A percentile compares a stretch with the other conserved stretches of the same genome.
Evolutionary conservation across 371 early-diverging fungal species (phyloP).

Genomic region (Lichtheimia ornata): DNA sequence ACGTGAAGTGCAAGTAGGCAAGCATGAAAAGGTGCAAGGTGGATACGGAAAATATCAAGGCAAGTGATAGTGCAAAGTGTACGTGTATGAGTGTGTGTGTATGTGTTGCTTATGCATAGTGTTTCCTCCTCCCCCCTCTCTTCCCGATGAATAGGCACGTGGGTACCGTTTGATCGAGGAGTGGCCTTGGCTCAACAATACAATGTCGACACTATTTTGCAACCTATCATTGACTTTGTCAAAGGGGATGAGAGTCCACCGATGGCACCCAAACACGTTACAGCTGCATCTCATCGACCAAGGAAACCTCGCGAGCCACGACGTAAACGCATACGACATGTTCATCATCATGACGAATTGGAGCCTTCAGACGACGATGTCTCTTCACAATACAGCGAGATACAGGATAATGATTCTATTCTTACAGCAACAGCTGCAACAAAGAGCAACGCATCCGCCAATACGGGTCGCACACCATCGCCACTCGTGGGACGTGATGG

Average conservation of each 20-base stretch:
- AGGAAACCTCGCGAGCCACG: constrained; percentile 36
- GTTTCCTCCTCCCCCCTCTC: background rate
- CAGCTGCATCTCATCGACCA: constrained; percentile 36
- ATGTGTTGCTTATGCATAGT: background rate
- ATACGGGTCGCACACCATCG: constrained; percentile 9
- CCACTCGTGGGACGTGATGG: constrained; percentile 7
- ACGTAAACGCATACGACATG: constrained; percentile 24
- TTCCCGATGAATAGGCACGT: constrained; percentile 44
- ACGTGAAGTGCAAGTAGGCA: constrained; percentile 76
- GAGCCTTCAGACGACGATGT: constrained; percentile 16
- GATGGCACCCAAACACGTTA: constrained; percentile 54
- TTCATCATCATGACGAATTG: constrained; percentile 18
- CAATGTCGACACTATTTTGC: constrained; percentile 40
- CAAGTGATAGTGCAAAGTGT: constrained; percentile 45
- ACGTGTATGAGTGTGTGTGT: background rate
- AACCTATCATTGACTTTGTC: constrained; percentile 42
- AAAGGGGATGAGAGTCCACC: constrained; percentile 43
- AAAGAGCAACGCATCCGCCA: background rate
- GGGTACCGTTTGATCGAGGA: constrained; percentile 87
- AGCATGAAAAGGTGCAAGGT: constrained; percentile 93
- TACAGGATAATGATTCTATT: constrained; percentile 11
- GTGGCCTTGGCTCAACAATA: constrained; percentile 63
- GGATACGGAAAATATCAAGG: constrained; percentile 97
- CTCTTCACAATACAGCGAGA: constrained; percentile 23
- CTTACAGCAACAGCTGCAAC: background rate